Base-by-base conservation (phyloP, 768 basidiomycete genomes). In the Pisolithus marmoratus region DNA sequence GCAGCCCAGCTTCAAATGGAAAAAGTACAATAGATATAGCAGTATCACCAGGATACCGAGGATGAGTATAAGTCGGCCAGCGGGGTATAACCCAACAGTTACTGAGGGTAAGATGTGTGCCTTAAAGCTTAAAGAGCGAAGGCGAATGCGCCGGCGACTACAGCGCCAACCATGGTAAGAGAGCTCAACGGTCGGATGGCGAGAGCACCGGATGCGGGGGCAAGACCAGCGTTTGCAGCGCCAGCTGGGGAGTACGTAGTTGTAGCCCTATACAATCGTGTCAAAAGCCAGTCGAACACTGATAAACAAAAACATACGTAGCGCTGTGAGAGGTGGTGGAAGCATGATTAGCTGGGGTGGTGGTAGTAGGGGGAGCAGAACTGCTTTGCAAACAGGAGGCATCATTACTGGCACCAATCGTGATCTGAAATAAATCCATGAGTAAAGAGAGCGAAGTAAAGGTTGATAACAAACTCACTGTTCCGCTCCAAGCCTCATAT, bases 401-500 rank as follows among this genome's bases (percentile, higher is more conserved):
- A 52, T 76, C 66, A 41, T 54, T 59, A 61, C 72, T 73, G 20
- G 17, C 11, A 36, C 62, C 60, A 19, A 79, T 60, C 34, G 64
- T 64, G 56, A 74, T 58, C 76, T 77, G 37, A 26, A 9, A 42
- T 37, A 12, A 19, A n/a, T 23, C 38, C 38, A 34, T 27, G 2
- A 54, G 29, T 9, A 52, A 26, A 20, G 20, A 12, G 15, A 20
- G 22, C 26, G 9, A 17, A 6, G 29, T 19, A 43, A 36, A 26
- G 8, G 12, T 42, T 23, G 15, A 34, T 14, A 44, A 40, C 42
- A 54, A 17, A 74, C 81, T 62, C 54, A 88, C 87, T 11, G 57
- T 59, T 34, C 70, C 73, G 57, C 79, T 82, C 88, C 88, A 91
- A 3, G 78, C 86, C 58, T 89, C 85, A 3, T 83, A 62, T 26